A percentile compares a stretch with the other conserved stretches of the same genome.
Conservation (phyloP, 768 basidiomycete species). For the Cystoderma amianthinum region DNA sequence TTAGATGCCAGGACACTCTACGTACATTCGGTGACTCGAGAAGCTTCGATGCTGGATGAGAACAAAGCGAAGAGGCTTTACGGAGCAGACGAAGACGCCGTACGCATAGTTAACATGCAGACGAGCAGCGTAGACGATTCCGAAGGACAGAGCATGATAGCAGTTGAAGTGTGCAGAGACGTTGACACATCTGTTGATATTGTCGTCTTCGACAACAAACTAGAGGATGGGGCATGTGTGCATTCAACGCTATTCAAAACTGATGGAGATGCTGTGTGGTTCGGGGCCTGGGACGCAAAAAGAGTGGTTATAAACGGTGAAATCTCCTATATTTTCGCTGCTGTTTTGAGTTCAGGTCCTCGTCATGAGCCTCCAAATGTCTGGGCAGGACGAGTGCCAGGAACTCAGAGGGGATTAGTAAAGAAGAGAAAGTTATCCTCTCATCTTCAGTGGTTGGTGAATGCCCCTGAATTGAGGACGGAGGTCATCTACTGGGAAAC, state of each 20-base stretch:
- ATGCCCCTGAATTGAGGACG: slow-evolving; percentile 16
- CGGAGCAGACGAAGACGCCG: slow-evolving; percentile 20
- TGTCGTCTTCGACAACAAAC: slow-evolving; percentile 13
- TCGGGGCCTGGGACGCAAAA: slow-evolving; percentile 27
- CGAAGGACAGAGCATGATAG: slow-evolving; percentile 8
- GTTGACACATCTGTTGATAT: slow-evolving; percentile 30
- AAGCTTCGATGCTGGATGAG: slow-evolving; percentile 4
- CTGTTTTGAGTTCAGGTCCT: slow-evolving; percentile 23
- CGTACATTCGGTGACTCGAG: slow-evolving; percentile 10
- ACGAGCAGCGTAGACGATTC: slow-evolving; percentile 6
- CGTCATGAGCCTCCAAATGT: slow-evolving; percentile 26
- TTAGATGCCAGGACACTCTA: slow-evolving; percentile 25
- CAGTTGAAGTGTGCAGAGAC: slow-evolving; percentile 32
- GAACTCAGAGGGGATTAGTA: slow-evolving; percentile 10
- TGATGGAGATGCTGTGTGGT: slow-evolving; percentile 25
- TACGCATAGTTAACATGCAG: slow-evolving; percentile 27
- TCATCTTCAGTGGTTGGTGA: slow-evolving; percentile 23
- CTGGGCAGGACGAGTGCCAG: slow-evolving; percentile 17
- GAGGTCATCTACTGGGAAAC: slow-evolving; percentile 21
- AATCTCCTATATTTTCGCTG: slow-evolving; percentile 18
- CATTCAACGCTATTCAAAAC: slow-evolving; percentile 21
- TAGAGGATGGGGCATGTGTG: slow-evolving; percentile 5
- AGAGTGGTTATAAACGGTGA: slow-evolving; percentile 12
- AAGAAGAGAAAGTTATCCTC: slow-evolving; percentile 19
- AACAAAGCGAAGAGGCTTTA: slow-evolving; percentile 18